These are phyloP conservation scores for Trametopsis cervina DNA, from an alignment of 768 basidiomycete species.

Conservation along the genomic window DNA sequence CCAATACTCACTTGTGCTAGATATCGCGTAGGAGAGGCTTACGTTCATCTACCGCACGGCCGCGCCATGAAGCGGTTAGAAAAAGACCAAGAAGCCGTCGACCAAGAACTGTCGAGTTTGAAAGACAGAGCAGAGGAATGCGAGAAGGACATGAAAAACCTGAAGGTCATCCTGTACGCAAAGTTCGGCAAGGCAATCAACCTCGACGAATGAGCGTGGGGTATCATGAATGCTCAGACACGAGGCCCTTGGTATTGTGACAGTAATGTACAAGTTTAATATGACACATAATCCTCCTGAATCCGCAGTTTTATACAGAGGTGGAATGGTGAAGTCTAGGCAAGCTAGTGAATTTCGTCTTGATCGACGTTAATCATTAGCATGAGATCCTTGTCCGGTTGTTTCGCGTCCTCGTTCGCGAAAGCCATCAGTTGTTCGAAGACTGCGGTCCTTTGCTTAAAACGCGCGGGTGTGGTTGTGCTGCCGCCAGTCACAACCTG, in stretches of 20 bases:
- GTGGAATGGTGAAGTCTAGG: too few relatives aligned
- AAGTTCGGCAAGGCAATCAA: constrained; percentile 94
- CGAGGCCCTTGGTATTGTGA: too few relatives aligned
- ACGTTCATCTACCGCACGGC: constrained; percentile 67
- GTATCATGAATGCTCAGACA: too few relatives aligned
- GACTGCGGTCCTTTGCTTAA: constrained; percentile 58
- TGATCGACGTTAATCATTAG: constrained; percentile 50
- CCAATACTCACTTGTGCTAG: constrained; percentile 31
- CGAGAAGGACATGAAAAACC: constrained; percentile 69
- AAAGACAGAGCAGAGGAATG: constrained; percentile 52
- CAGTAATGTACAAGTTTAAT: too few relatives aligned
- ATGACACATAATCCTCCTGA: too few relatives aligned
- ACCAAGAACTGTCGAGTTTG: constrained; percentile 45
- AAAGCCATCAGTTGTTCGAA: constrained; percentile 64
- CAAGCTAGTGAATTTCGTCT: too few relatives aligned
- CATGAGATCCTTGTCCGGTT: constrained; percentile 57
- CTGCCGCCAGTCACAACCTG: not conserved
- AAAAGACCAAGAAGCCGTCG: constrained; percentile 56
- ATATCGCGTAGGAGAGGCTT: constrained; percentile 87
- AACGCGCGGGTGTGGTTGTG: constrained; percentile 41
- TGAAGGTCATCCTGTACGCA: constrained; percentile 76
- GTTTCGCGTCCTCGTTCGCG: constrained; percentile 55
- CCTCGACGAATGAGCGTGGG: constrained; percentile 78
- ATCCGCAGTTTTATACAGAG: too few relatives aligned
- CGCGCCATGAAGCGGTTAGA: constrained; percentile 69